Conservation (phyloP, 2,329 filamentous ascomycete genomes). For the Lecanicillium sp. region DNA sequence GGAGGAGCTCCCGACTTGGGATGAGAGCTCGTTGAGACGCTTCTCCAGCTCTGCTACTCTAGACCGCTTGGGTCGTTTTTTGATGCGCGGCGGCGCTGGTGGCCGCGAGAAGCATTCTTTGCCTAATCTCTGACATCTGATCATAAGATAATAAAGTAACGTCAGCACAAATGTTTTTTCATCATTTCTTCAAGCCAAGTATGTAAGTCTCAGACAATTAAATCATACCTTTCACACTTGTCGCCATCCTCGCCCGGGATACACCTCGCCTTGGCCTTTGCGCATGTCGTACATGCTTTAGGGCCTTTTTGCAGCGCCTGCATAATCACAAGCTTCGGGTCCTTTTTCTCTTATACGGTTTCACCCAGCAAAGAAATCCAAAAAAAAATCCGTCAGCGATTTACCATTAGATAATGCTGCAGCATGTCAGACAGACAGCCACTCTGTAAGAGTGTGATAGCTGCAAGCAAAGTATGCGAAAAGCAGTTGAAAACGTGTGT, state of each 20-base stretch:
- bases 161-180: not conserved
- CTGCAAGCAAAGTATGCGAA: too few species aligned
- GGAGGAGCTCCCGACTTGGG: conserved; percentile 20
- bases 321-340: conserved; percentile 9
- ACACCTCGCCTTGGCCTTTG: conserved; percentile 43
- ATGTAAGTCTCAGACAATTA: too few species aligned
- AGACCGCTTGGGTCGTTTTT: conserved; percentile 38
- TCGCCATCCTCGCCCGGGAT: conserved; percentile 31
- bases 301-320: conserved; percentile 31
- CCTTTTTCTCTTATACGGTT: too few species aligned
- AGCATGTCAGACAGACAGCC: too few species aligned
- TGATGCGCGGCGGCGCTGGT: conserved; percentile 37
- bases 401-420: too few species aligned
- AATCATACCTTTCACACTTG: conserved; percentile 42
- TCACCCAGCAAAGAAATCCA: too few species aligned
- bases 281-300: conserved; percentile 41
- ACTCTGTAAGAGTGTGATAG: too few species aligned
- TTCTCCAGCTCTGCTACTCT: conserved; percentile 43
- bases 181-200: not conserved
- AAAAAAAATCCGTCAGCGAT: too few species aligned
- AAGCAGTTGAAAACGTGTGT: too few species aligned
- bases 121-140: conserved; percentile 37
- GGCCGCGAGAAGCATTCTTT: conserved; percentile 39
- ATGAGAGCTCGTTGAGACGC: conserved; percentile 39
- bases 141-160: conserved; percentile 1